Evolutionary conservation across 306 rosid species (phyloP).

Genomic region (Argentina anserina): DNA sequence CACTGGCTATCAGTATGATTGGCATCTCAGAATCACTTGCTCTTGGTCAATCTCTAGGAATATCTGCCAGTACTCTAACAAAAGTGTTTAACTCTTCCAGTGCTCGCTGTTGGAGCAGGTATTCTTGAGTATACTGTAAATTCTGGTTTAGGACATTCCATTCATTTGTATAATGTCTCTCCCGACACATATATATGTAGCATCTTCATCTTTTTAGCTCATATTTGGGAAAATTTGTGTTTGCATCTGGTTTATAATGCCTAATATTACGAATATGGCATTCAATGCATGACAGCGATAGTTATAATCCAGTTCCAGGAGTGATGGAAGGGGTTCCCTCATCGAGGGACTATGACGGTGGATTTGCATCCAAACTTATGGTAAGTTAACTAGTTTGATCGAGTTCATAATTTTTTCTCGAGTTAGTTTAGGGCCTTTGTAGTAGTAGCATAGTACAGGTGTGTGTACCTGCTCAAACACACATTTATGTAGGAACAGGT

Average conservation of each 20-base stretch:
- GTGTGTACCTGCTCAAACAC: background rate
- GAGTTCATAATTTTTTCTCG: background rate
- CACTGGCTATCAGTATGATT: slow-evolving; percentile 92
- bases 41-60: slow-evolving; percentile 85
- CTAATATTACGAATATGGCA: slow-evolving; percentile 1
- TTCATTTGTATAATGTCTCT: background rate
- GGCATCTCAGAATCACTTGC: slow-evolving; percentile 95
- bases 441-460: background rate
- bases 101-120: slow-evolving; percentile 99
- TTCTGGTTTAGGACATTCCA: background rate
- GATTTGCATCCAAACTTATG: slow-evolving; percentile 94
- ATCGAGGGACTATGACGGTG: slow-evolving; percentile 80
- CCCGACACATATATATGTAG: background rate
- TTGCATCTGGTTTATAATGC: background rate
- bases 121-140: background rate
- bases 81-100: slow-evolving; percentile 84
- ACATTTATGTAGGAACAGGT: background rate
- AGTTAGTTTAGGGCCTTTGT: background rate
- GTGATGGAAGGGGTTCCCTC: slow-evolving; percentile 92
- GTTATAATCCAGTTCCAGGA: slow-evolving; percentile 96
- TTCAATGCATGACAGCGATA: slow-evolving; percentile 50
- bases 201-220: background rate
- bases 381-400: slow-evolving; percentile 35
- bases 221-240: background rate
- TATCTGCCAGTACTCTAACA: slow-evolving; percentile 69